Conservation (phyloP, 2,329 filamentous ascomycete genomes). For the Albifimbria verrucaria region DNA sequence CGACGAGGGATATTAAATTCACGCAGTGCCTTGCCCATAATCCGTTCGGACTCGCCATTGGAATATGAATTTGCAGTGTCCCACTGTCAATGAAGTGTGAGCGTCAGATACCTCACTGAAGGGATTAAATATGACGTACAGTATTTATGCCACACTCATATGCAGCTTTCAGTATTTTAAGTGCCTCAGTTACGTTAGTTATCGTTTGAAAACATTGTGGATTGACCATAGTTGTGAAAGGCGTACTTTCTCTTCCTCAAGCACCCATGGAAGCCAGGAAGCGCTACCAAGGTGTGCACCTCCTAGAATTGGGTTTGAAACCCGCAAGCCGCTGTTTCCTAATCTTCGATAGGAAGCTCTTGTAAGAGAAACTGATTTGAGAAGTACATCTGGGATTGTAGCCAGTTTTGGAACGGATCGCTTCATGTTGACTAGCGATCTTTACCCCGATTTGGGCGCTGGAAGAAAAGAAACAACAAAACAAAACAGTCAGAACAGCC, state of each 20-base stretch:
- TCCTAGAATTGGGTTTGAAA: slow-evolving; percentile 11
- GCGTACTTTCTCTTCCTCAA: slow-evolving; percentile 8
- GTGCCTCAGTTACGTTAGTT: slow-evolving; percentile 5
- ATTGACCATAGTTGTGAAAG: background rate
- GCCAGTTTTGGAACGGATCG: background rate
- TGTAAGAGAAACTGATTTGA: slow-evolving; percentile 4
- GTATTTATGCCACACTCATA: slow-evolving; percentile 18
- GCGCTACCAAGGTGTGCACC: slow-evolving; percentile 8
- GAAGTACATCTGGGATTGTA: slow-evolving; percentile 3
- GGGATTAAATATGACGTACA: slow-evolving; percentile 3
- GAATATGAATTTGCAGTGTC: slow-evolving; percentile 54
- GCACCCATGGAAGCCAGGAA: slow-evolving; percentile 8
- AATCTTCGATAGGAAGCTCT: slow-evolving; percentile 5
- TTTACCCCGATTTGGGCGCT: background rate
- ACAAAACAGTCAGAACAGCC: too few species aligned
- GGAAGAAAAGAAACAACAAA: too few species aligned
- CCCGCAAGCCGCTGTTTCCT: slow-evolving; percentile 7
- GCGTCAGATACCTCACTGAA: background rate
- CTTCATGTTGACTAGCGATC: background rate
- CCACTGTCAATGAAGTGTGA: slow-evolving; percentile 4
- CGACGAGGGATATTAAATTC: slow-evolving; percentile 53
- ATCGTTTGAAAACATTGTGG: slow-evolving; percentile 2
- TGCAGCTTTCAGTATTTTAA: slow-evolving; percentile 13
- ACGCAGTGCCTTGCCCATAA: slow-evolving; percentile 56
- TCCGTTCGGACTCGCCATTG: slow-evolving; percentile 50